These are phyloP conservation scores for Moesziomyces aphidis DNA, from an alignment of 1,284 basidiomycete species.

Conservation along the genomic window DNA sequence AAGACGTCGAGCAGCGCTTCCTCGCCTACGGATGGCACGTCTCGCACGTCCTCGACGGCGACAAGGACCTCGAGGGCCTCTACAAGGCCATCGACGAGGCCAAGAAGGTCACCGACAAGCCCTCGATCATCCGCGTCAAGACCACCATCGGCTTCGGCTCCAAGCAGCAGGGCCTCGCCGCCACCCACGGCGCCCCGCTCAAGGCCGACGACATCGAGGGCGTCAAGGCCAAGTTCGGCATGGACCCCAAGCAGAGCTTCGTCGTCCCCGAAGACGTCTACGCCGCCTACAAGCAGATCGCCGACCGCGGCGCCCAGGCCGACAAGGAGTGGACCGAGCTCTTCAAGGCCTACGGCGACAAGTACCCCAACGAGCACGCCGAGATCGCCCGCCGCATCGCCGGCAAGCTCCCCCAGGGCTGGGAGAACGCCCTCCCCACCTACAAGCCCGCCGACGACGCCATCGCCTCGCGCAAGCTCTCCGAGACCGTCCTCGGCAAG, in stretches of 20 bases:
- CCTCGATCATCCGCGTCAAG: conserved; percentile 84
- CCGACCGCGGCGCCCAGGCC: conserved; percentile 78
- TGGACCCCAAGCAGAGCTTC: conserved; percentile 84
- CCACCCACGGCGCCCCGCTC: conserved; percentile 90
- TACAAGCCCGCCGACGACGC: conserved; percentile 85
- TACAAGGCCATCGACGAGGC: conserved; percentile 83
- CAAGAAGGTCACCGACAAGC: conserved; percentile 81
- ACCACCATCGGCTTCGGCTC: conserved; percentile 96
- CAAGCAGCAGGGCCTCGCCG: conserved; percentile 88
- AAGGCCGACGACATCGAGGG: conserved; percentile 90
- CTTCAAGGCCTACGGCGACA: conserved; percentile 78
- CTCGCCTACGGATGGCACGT: conserved; percentile 94
- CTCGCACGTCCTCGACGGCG: conserved; percentile 83
- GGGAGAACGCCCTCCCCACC: conserved; percentile 86
- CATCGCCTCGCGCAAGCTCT: conserved; percentile 90
- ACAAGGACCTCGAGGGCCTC: conserved; percentile 84
- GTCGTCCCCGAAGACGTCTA: conserved; percentile 82
- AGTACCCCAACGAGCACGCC: conserved; percentile 84
- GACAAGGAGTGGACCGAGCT: conserved; percentile 82
- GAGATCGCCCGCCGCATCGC: conserved; percentile 87
- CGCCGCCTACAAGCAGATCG: conserved; percentile 76
- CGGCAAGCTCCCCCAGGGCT: conserved; percentile 83
- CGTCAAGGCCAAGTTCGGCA: conserved; percentile 86
- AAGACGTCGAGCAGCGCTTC: conserved; percentile 90
- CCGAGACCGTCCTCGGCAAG: conserved; percentile 86